Percentiles rank a stretch among this genome's conserved stretches.
Conservation (phyloP, 2,329 filamentous ascomycete genomes). For the Macrophomina pseudophaseolina region DNA sequence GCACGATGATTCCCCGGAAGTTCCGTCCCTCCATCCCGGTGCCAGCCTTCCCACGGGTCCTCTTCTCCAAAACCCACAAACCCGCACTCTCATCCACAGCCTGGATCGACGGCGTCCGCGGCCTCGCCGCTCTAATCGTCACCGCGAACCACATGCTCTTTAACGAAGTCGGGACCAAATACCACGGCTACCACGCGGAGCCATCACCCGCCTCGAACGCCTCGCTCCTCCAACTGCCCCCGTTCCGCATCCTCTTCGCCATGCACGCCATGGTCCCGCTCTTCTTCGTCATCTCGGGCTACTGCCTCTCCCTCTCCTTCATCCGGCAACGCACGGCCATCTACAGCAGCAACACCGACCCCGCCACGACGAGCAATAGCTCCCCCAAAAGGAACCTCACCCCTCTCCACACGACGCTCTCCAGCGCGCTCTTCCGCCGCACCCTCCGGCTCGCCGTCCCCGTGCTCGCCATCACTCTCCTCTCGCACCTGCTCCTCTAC, state of each 20-base stretch:
- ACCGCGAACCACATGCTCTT: neutral
- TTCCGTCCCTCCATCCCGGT: neutral
- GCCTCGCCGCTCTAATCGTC: neutral
- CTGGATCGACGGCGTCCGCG: slow-evolving; percentile 10
- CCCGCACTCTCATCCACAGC: neutral
- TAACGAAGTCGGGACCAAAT: neutral
- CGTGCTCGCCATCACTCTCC: neutral
- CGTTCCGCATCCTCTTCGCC: slow-evolving; percentile 25
- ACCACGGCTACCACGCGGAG: slow-evolving; percentile 10
- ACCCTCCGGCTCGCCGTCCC: slow-evolving; percentile 49
- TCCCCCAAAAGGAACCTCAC: no score
- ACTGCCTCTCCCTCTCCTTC: slow-evolving; percentile 26
- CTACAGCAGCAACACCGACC: neutral
- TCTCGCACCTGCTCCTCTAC: slow-evolving; percentile 6
- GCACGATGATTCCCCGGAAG: no score
- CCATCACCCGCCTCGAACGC: slow-evolving; percentile 4
- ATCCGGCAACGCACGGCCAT: slow-evolving; percentile 42
- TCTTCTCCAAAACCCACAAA: neutral
- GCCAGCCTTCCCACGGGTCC: neutral
- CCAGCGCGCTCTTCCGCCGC: slow-evolving; percentile 51
- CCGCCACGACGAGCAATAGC: no score
- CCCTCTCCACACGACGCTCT: slow-evolving; percentile 44
- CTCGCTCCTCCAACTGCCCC: slow-evolving; percentile 27
- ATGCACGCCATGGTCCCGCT: slow-evolving; percentile 56
- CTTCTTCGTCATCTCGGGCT: slow-evolving; percentile 27